Base-by-base conservation (phyloP, 2,329 filamentous ascomycete species). In the Blastomyces emzantsi region DNA sequence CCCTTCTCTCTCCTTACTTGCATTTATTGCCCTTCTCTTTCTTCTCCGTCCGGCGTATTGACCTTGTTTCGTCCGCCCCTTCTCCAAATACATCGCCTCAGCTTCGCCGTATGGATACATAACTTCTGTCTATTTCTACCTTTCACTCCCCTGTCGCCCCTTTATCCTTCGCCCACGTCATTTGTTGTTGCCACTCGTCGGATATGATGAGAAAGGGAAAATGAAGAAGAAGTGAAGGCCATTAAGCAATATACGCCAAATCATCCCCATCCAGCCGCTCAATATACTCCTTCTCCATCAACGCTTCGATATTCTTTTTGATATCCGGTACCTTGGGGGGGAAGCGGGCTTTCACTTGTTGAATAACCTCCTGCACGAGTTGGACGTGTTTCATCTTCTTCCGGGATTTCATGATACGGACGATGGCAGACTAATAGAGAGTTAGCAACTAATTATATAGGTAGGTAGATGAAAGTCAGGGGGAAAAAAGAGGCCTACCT, bases 301-400 rank as follows among this genome's bases (percentile, higher is more conserved):
- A 83, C 68, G 96, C 96, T 78, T 99, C 94, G 75, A 99, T 97
- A 77, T 94, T 97, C 81, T 97, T 99, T 82, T 99, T 99, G 84
- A 99, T 99, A 70, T 99, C 94, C 19, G 86, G 83, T 39, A 99
- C 85, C 79, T 96, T 96, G 51, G 94, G 94, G 64, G 92, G 87
- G 77, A 99, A 99, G 51, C 94, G 90, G 52, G 87, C 87, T 75
- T 90, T 90, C 76, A 99, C 97, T 77, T 97, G 94, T 73, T 88
- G 89, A 75, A 99, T 97, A 30, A 92, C 95, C 79, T 99, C 94
- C 73, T 90, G 88, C 62, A 99, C 92, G 15, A 99, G 87, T 73
- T 94, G 89, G 66, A 88, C 87, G 79, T 99, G 93, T 85, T 97
- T 97, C 90, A 97, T 95, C 80, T 89, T 90, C 86, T 99, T 97